Base-by-base conservation (phyloP, 1,284 basidiomycete genomes). In the Moniliella sp. region DNA sequence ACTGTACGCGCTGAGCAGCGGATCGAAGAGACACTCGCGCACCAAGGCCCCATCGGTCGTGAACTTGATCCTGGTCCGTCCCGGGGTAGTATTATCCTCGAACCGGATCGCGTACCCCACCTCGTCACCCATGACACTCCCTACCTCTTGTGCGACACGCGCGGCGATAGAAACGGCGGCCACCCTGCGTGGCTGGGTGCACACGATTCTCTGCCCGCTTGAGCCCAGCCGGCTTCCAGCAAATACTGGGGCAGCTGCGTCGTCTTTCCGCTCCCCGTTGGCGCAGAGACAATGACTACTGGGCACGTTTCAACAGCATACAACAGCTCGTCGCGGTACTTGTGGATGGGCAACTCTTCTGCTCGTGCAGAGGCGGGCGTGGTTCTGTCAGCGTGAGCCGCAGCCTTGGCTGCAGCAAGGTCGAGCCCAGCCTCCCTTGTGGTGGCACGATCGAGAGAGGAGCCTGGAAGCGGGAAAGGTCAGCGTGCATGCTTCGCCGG, bases 181-280 rank as follows among this genome's bases (percentile, higher is more conserved):
- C 5, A 64, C 42, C 13, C 61, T 40, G 14, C 58, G 39, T 4
- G 60, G 60, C 38, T 63, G 61, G 0, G 62, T 63, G 34, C 54
- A 43, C 0, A 47, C 62, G 27, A 64, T 57, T 14, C 40, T 38
- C 27, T 42, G 43, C 8, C 8, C n/a, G 35, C 17, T 15, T 37
- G 32, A 23, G 61, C 49, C 61, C 61, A 64, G 3, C 61, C 84
- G 5, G 78, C 73, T 65, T 94, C 81, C 42, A 77, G 67, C 3
- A 97, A 69, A 62, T 80, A 93, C 57, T 93, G 88, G 0, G 91
- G 88, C 32, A 99, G 69, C 61, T 94, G 48, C 23, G 49, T 55
- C 14, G 51, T 51, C 32, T 53, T 58, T 3, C 51, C 54, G 15
- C 40, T 33, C 9, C 50, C 54, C 3, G 56, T 53, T 15, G 50